Base-by-base conservation (phyloP, 169 alveolate species). In the Toxoplasma gondii region DNA sequence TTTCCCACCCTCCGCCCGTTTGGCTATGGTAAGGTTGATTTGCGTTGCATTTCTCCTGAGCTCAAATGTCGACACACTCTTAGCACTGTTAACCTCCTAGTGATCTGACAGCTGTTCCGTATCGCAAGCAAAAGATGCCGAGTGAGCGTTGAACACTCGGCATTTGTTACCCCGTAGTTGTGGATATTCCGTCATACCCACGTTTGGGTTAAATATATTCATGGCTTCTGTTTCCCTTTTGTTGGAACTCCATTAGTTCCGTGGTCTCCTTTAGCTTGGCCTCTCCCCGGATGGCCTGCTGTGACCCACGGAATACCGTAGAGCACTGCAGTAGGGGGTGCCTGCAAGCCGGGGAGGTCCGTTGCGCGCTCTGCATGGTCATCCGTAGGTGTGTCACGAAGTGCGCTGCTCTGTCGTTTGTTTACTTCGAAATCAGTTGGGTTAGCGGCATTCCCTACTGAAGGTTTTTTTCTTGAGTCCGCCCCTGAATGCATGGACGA, bases 261-360 rank as follows among this genome's bases (percentile, higher is more conserved):
- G 74, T 27, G 24, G 86, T 78, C 45, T 38, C 39, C 86, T 78
- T 38, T 78, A 1, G 86, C n/a, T 78, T 78, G 86, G 9, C 49
- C 4, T n/a, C n/a, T 78, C 7, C 86, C 49, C 39, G 86, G 86
- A 17, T n/a, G 43, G 16, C 44, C 44, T 17, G 45, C 2, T n/a
- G 45, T n/a, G 86, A 78, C 24, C 86, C 86, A 78, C 31, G 86
- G 86, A 78, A 78, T 78, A 17, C 86, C 86, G 86, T 78, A 78
- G 49, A 78, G 49, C 22, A 38, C 86, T 78, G 45, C n/a, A 27
- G n/a, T 22, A 27, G 74, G 74, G 34, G 22, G 34, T 4, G n/a
- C 9, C 24, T 19, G 74, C 74, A 31, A 16, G n/a, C 22, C 74
- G 22, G 74, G 34, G 1, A 27, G 7, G 24, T 64, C 74, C 34